Evolutionary conservation across 805 yeast genomes (phyloP).

Genomic region (Zygoascus bituminiphila): DNA sequence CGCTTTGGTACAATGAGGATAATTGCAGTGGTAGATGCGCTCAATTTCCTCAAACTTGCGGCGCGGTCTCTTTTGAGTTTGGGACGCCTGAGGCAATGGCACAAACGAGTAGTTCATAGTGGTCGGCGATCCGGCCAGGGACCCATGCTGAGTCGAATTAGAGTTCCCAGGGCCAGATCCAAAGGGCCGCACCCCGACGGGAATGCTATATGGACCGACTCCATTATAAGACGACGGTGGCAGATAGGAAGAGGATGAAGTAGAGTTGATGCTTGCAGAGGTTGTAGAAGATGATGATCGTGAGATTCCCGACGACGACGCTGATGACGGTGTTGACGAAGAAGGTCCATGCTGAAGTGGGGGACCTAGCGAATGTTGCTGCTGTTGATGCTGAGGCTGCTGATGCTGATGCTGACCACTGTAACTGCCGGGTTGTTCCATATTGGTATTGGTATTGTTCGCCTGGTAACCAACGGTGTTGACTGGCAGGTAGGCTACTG

Average conservation of each 20-base stretch:
- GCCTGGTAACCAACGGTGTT: too few relatives aligned
- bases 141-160: not conserved
- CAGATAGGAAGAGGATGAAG: not conserved
- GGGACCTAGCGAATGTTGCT: too few relatives aligned
- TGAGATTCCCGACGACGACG: not conserved
- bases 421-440: not conserved
- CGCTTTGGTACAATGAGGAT: constrained; percentile 40
- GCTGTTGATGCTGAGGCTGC: too few relatives aligned
- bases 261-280: not conserved
- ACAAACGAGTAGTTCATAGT: not conserved
- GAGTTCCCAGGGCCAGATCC: not conserved
- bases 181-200: not conserved
- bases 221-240: not conserved
- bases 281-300: not conserved
- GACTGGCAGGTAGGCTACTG: too few relatives aligned
- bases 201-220: not conserved
- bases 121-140: not conserved
- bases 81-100: not conserved
- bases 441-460: too few relatives aligned
- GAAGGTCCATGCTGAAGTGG: too few relatives aligned
- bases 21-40: constrained; percentile 44
- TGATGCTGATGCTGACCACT: too few relatives aligned
- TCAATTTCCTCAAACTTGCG: constrained; percentile 49
- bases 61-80: constrained; percentile 38
- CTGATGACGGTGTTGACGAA: not conserved